Conservation (phyloP, 352 stramenopile genomes). For the Phytophthora quininea region DNA sequence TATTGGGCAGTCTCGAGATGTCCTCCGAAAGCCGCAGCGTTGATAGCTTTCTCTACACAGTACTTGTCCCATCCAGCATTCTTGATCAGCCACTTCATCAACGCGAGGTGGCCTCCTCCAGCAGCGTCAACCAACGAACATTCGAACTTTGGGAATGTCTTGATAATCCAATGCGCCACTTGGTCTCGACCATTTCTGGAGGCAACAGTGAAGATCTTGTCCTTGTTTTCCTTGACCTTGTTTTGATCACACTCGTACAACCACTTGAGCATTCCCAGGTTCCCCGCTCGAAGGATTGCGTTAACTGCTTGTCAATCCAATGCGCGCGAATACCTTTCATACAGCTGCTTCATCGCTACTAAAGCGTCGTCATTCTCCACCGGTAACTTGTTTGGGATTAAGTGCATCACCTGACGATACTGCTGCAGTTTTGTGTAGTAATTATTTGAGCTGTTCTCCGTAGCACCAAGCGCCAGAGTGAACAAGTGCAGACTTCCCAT, state of each 20-base stretch:
- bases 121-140: not conserved
- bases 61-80: not conserved
- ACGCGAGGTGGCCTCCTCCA: not conserved
- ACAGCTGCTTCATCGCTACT: not conserved
- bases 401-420: not conserved
- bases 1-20: not conserved
- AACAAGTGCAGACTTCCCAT: not conserved
- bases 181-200: not conserved
- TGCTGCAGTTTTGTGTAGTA: not conserved
- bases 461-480: not conserved
- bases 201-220: not conserved
- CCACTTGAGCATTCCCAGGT: not conserved
- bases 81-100: not conserved
- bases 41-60: not conserved
- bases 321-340: not conserved
- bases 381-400: not conserved
- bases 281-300: not conserved
- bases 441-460: not conserved
- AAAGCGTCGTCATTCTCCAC: not conserved
- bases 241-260: not conserved
- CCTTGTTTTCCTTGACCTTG: not conserved
- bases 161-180: not conserved
- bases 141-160: not conserved
- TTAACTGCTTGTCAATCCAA: not conserved
- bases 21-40: not conserved